Conservation (phyloP, 2,329 filamentous ascomycete species). For the Drechslerella coelobrocha region DNA sequence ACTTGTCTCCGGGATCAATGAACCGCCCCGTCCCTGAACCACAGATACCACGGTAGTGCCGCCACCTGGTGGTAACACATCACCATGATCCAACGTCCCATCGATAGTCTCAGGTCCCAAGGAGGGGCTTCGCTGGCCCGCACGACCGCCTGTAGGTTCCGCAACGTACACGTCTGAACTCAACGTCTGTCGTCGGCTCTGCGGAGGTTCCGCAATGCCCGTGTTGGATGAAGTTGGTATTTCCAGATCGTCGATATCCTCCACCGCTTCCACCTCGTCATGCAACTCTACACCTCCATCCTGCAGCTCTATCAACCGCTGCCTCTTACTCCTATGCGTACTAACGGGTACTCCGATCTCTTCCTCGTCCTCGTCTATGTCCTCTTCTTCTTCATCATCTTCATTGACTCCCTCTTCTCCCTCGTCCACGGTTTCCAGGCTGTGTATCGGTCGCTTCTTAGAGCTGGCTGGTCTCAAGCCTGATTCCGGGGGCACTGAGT, state of each 20-base stretch:
- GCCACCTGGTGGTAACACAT: not conserved
- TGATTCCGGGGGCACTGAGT: slow-evolving; percentile 53
- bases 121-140: slow-evolving; percentile 14
- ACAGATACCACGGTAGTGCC: not conserved
- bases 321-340: slow-evolving; percentile 28
- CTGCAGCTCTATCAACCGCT: slow-evolving; percentile 7
- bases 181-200: slow-evolving; percentile 1
- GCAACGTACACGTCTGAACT: slow-evolving; percentile 10
- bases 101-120: not conserved
- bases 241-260: slow-evolving; percentile 35
- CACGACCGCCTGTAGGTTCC: slow-evolving; percentile 4
- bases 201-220: slow-evolving; percentile 16
- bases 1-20: slow-evolving; percentile 40
- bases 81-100: slow-evolving; percentile 48
- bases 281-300: slow-evolving; percentile 20
- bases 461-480: slow-evolving; percentile 48
- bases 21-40: slow-evolving; percentile 20
- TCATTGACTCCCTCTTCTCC: slow-evolving; percentile 31
- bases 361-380: slow-evolving; percentile 45
- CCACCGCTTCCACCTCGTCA: slow-evolving; percentile 27
- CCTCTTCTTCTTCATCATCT: slow-evolving; percentile 49
- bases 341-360: slow-evolving; percentile 35
- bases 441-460: slow-evolving; percentile 37
- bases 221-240: slow-evolving; percentile 10
- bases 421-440: slow-evolving; percentile 32